Evolutionary conservation across 164 flowering plant species (phyloP), one percentile per base, ranked within the genome.

Genomic region (Aristolochia contorta): DNA sequence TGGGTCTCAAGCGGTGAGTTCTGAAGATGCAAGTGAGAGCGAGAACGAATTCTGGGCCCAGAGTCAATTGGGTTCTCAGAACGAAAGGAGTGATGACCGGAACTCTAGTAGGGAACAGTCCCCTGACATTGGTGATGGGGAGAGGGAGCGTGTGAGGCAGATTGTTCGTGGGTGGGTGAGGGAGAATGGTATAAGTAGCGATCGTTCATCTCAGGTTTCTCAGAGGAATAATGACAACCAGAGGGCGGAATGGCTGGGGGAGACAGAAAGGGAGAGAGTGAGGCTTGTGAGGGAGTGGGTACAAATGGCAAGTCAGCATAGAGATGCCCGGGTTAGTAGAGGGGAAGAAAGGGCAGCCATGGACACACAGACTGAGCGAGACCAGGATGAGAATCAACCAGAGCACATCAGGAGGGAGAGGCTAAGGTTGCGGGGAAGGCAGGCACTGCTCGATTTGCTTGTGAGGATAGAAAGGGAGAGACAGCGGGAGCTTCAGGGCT

Each of bases 91-190:
- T 54, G 84, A 80, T 64, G 68, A 67, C 54, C 75, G 75, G n/a
- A 61, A 52, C 58, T 91, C 95, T 55, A 91, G 96, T 50, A 79
- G 96, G 65, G 99, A 94, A 69, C 93, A 84, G 66, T 86, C 96
- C 65, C 97, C 97, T 71, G 96, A 91, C 77, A 72, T 87, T 46
- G 95, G 91, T 18, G 97, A 94, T 9, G 87, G 79, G 58, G 99
- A 94, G 72, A 79, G 97, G 69, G 89, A 76, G 62, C 77, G 95
- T 54, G 96, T 91, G 62, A 79, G 97, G 74, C 85, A 79, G 52
- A 79, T 86, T 66, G 86, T 84, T 25, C 80, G 79, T 43, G 91
- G 81, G 58, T 90, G 97, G 96, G 82, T 75, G 59, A 66, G 53
- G 84, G 82, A 75, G 43, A 75, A 67, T 72, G 80, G 86, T 27